phyloP scores from a whole-genome alignment of 1,284 basidiomycete genomes.

The Cutaneotrichosporon sp. region DNA sequence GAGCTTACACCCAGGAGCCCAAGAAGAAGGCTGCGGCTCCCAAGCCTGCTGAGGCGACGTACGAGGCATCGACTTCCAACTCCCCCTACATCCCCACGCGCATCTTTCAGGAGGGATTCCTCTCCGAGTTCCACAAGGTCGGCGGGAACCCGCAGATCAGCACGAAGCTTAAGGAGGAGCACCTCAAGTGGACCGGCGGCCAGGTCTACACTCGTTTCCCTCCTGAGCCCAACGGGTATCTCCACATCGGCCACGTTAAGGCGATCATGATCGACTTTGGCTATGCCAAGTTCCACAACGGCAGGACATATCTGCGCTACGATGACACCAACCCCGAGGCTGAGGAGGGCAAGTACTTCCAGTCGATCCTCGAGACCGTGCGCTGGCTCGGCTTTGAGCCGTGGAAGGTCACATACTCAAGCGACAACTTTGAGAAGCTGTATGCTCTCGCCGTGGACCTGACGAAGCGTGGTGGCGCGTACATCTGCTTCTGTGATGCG shows the following conservation, averaged over 20 bases:
- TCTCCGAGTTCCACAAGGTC: conserved; percentile 88
- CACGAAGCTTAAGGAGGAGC: conserved; percentile 72
- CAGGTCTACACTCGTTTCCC: conserved; percentile 95
- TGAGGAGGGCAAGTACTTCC: conserved; percentile 93
- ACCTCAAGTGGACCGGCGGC: conserved; percentile 77
- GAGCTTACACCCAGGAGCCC: conserved; percentile 45
- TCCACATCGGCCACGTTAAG: conserved; percentile 97
- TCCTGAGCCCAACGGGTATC: conserved; percentile 95
- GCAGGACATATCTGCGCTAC: conserved; percentile 85
- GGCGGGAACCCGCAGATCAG: conserved; percentile 91
- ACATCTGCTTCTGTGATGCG: conserved; percentile 92
- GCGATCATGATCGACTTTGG: conserved; percentile 99
- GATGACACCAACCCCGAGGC: conserved; percentile 99
- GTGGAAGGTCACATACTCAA: conserved; percentile 98
- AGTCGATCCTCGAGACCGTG: conserved; percentile 91
- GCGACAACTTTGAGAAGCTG: conserved; percentile 90
- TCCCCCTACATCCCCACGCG: conserved; percentile 48
- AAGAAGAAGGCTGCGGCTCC: conserved; percentile 55
- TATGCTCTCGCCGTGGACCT: conserved; percentile 89
- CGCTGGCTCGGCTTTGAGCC: conserved; percentile 98
- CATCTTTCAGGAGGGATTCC: conserved; percentile 93
- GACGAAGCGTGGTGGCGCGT: conserved; percentile 86
- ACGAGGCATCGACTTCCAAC: conserved; percentile 43
- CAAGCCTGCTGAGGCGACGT: conserved; percentile 15
- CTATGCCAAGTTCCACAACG: conserved; percentile 86